Evolutionary conservation across 805 yeast species (phyloP).

Genomic region (Blastobotrys parvus): DNA sequence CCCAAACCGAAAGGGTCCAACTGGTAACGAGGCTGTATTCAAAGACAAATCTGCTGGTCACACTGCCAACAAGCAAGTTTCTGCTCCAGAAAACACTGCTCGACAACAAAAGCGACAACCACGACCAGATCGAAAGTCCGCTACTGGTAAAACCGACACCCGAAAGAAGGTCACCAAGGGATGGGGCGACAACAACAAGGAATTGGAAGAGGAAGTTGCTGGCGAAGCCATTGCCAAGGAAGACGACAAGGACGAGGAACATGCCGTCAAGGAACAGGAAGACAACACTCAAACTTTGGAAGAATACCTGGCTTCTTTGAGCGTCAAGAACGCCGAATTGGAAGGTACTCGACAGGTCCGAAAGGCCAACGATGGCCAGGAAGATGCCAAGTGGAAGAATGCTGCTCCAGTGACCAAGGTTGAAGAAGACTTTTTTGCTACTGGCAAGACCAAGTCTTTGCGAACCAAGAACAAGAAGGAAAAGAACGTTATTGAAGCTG

Average conservation of each 20-base stretch:
- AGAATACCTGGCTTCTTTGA: constrained; percentile 69
- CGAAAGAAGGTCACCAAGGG: constrained; percentile 76
- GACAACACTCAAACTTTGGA: constrained; percentile 61
- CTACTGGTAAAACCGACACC: constrained; percentile 76
- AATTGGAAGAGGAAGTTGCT: constrained; percentile 51
- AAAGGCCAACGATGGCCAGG: constrained; percentile 51
- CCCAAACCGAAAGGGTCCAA: constrained; percentile 40
- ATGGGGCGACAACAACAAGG: constrained; percentile 77
- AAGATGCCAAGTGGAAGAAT: constrained; percentile 36
- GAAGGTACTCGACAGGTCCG: constrained; percentile 22
- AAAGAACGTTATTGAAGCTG: constrained; percentile 68
- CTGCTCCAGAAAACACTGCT: constrained; percentile 32
- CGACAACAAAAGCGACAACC: constrained; percentile 34
- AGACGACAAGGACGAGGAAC: constrained; percentile 31
- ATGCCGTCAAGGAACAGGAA: constrained; percentile 37
- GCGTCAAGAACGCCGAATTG: constrained; percentile 16
- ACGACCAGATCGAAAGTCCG: constrained; percentile 71
- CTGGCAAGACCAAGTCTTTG: constrained; percentile 57
- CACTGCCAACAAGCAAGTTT: constrained; percentile 41
- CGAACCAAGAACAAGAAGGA: constrained; percentile 73
- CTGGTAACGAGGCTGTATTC: constrained; percentile 83
- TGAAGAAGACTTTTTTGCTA: constrained; percentile 46
- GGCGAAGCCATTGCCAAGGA: constrained; percentile 37
- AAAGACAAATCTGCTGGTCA: constrained; percentile 68
- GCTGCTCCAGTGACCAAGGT: constrained; percentile 60